Conservation (phyloP, 805 yeast species). For the Teunomyces aglyptinius region DNA sequence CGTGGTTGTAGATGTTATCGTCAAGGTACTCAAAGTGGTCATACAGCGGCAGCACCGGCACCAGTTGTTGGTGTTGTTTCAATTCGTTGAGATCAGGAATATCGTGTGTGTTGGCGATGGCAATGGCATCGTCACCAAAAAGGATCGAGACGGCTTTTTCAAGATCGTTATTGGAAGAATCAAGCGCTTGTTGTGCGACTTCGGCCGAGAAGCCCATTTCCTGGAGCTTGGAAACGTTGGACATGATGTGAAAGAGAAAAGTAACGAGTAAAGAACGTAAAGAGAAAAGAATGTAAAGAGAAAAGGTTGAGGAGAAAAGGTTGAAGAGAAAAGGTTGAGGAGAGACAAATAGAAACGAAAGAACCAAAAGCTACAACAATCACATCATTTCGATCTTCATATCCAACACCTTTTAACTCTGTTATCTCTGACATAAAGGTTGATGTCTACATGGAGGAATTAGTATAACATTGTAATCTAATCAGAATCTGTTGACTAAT, state of each 20-base stretch:
- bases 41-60: not conserved
- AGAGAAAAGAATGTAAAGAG: no score
- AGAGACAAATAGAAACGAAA: no score
- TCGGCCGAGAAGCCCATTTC: conserved; percentile 42
- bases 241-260: not conserved
- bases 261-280: not conserved
- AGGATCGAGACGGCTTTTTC: conserved; percentile 35
- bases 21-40: not conserved
- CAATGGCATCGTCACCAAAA: conserved; percentile 31
- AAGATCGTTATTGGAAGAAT: conserved; percentile 26
- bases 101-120: conserved; percentile 27
- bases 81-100: conserved; percentile 23
- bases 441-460: no score
- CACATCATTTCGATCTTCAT: no score
- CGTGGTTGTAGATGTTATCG: conserved; percentile 25
- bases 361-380: no score
- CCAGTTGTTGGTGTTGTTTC: not conserved
- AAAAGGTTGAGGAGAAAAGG: no score
- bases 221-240: conserved; percentile 19
- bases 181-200: conserved; percentile 38
- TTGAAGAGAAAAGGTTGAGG: not conserved
- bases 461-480: no score
- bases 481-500: no score
- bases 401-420: no score
- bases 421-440: no score